Base-by-base conservation (phyloP, 2,329 filamentous ascomycete species). In the Mycosphaerella sp. region DNA sequence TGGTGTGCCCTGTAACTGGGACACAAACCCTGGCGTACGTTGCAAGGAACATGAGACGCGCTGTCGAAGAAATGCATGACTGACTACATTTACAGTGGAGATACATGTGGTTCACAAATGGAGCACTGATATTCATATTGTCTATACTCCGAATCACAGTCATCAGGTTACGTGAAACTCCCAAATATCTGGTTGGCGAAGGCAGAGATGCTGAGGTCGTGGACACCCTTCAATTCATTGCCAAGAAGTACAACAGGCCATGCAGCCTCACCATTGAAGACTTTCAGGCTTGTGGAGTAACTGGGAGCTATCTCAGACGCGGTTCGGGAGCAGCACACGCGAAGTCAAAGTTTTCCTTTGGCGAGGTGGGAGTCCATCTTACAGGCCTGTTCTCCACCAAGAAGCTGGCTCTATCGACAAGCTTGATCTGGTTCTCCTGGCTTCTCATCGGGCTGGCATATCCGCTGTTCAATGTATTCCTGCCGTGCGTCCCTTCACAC, bases 381-480 rank as follows among this genome's bases (percentile, higher is more conserved):
- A 71, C 73, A 13, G 85, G 84, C 2, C 75, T 89, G 1, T 89
- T 85, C 60, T 69, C 72, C 0, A 86, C 82, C 0, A 76, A 66
- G 46, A 76, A 73, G 50, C 79, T 87, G 49, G 79, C 71, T 1
- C 63, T 82, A 2, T 84, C 79, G 0, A 89, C 84, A 0, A 55
- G 70, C 0, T 68, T 88, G 52, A 80, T 88, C 55, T 86, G 82
- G 79, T 63, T 85, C 5, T 83, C 79, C 0, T 89, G 85, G 85
- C 44, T 57, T 12, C 52, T 62, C 17, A 60, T 59, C n/a, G 59
- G 59, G 44, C 27, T 41, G 43, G 84, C 82, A 0, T 89, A 88
- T 59, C 85, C 86, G 0, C 72, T 89, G 0, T 89, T 86, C 67
- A 85, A 86, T 57, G 84, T 87, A 47, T 89, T 89, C 65, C 70